Conservation (phyloP, 1,284 basidiomycete genomes). For the Leccinum pseudoinsigne region DNA sequence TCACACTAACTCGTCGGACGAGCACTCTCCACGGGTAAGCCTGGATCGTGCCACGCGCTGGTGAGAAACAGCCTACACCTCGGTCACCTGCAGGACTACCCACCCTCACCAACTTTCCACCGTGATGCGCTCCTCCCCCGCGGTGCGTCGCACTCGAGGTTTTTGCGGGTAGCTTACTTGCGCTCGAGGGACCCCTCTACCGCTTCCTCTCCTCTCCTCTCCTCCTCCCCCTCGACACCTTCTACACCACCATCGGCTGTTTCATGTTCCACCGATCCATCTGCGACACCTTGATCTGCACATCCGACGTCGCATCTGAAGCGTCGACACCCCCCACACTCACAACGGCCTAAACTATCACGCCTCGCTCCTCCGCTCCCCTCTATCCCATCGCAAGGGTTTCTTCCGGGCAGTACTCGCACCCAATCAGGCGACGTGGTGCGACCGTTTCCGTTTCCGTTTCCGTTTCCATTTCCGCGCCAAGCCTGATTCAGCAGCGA, state of each 20-base stretch:
- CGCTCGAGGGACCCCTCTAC: conserved; percentile 10
- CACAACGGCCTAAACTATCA: conserved; percentile 34
- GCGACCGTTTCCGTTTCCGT: too few relatives aligned
- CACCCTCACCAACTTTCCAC: conserved; percentile 13
- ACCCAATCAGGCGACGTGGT: conserved; percentile 19
- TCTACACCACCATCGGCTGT: background rate
- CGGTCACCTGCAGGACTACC: conserved; percentile 28
- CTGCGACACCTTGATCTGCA: conserved; percentile 8
- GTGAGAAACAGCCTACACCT: conserved; percentile 12
- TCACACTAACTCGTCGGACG: conserved; percentile 3
- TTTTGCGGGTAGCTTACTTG: conserved; percentile 16
- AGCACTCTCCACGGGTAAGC: conserved; percentile 5
- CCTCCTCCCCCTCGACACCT: background rate
- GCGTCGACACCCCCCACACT: conserved; percentile 20
- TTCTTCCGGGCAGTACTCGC: conserved; percentile 26
- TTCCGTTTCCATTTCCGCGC: too few relatives aligned
- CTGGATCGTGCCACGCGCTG: background rate
- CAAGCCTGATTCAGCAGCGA: too few relatives aligned
- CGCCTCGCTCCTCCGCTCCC: conserved; percentile 30
- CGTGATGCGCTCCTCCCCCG: conserved; percentile 26
- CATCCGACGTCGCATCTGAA: conserved; percentile 15
- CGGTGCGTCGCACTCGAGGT: conserved; percentile 23
- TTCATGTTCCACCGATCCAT: conserved; percentile 10
- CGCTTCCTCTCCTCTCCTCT: background rate
- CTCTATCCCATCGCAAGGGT: conserved; percentile 30